Conservation (phyloP, 1,139 yeast genomes). For the Suhomyces bribrorum region DNA sequence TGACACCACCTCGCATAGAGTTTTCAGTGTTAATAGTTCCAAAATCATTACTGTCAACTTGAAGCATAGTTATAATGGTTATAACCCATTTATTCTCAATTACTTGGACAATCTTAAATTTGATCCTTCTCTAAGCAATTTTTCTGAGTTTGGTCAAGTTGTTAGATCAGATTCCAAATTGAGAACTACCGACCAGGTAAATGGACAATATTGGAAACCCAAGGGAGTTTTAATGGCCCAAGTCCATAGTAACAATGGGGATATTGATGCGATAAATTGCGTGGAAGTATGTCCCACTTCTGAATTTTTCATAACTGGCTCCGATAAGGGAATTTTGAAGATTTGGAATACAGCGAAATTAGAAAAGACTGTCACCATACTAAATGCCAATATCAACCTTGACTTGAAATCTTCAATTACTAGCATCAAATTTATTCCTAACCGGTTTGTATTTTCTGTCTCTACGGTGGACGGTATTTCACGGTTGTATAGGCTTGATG, state of each 20-base stretch:
- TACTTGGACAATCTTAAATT: constrained; percentile 56
- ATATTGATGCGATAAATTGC: constrained; percentile 49
- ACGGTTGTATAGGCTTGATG: constrained; percentile 58
- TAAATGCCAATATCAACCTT: constrained; percentile 50
- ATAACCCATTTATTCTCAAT: constrained; percentile 60
- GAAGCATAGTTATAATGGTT: constrained; percentile 64
- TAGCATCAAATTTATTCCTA: constrained; percentile 53
- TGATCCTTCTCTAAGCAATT: constrained; percentile 59
- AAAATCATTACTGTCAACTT: constrained; percentile 41
- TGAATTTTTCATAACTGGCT: constrained; percentile 74
- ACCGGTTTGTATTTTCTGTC: constrained; percentile 67
- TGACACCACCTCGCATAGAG: constrained; percentile 23
- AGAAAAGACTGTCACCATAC: constrained; percentile 63
- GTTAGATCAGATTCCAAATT: constrained; percentile 16
- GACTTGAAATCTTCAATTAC: constrained; percentile 52
- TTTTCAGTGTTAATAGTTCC: constrained; percentile 36
- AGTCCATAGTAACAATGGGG: constrained; percentile 26
- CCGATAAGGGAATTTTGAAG: constrained; percentile 68
- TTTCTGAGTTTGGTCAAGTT: constrained; percentile 64
- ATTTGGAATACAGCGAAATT: constrained; percentile 77
- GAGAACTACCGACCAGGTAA: constrained; percentile 1
- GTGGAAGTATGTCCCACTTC: constrained; percentile 62
- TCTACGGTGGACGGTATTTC: constrained; percentile 67
- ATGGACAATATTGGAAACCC: constrained; percentile 26
- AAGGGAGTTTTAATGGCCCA: constrained; percentile 61